A percentile compares a stretch with the other conserved stretches of the same genome.
Evolutionary conservation across 352 stramenopile genomes (phyloP).

Genomic region (Phytopythium oedochilum): DNA sequence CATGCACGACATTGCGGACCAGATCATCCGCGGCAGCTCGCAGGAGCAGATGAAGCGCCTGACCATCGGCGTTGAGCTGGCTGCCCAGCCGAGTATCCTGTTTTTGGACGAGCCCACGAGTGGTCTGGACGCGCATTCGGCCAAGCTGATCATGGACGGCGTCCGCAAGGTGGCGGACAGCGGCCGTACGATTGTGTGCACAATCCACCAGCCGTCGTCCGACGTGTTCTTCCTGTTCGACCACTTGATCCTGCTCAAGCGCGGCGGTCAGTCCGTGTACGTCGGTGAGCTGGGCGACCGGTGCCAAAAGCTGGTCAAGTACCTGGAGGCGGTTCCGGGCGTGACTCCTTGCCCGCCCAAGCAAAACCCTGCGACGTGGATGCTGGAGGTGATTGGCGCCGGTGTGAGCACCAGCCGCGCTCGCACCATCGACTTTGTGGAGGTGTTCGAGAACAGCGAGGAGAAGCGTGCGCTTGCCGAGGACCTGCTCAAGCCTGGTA

Average conservation of each 20-base stretch:
- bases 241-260: slow-evolving; percentile 62
- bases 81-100: slow-evolving; percentile 73
- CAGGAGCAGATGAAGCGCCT: slow-evolving; percentile 45
- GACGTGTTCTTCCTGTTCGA: slow-evolving; percentile 88
- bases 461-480: slow-evolving; percentile 10
- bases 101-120: slow-evolving; percentile 83
- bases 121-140: slow-evolving; percentile 79
- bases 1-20: slow-evolving; percentile 17
- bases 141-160: slow-evolving; percentile 80
- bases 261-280: slow-evolving; percentile 31
- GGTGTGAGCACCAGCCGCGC: slow-evolving; percentile 71
- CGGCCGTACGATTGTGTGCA: slow-evolving; percentile 81
- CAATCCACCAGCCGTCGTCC: slow-evolving; percentile 87
- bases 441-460: slow-evolving; percentile 17
- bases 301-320: slow-evolving; percentile 15
- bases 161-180: slow-evolving; percentile 78
- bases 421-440: slow-evolving; percentile 18
- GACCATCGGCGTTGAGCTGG: slow-evolving; percentile 58
- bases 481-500: slow-evolving; percentile 9
- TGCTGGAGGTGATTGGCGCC: slow-evolving; percentile 23
- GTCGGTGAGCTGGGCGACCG: slow-evolving; percentile 17
- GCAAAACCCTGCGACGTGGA: slow-evolving; percentile 32
- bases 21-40: slow-evolving; percentile 33
- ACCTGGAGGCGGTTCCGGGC: slow-evolving; percentile 8
- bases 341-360: slow-evolving; percentile 6